A percentile compares a stretch with the other conserved stretches of the same genome.
Conservation (phyloP, 257 asterid species). For the Solanum chiquidenum region DNA sequence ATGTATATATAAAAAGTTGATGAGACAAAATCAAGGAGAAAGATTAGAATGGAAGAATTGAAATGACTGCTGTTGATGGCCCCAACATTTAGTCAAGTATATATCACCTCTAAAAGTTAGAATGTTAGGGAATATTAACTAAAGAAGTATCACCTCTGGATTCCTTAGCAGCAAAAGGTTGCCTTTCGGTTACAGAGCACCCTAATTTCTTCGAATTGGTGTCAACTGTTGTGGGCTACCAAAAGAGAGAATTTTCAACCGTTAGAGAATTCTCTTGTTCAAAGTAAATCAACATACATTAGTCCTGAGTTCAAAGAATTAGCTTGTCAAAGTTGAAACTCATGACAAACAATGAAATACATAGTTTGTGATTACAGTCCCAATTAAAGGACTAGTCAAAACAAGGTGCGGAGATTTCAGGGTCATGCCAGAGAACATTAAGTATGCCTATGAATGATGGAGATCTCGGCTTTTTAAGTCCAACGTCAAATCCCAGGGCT, state of each 20-base stretch:
- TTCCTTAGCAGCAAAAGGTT: conserved; percentile 7
- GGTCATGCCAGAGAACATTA: not conserved
- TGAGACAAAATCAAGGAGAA: not conserved
- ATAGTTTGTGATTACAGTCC: not conserved
- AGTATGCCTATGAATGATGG: not conserved
- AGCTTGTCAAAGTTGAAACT: not conserved
- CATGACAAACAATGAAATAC: not conserved
- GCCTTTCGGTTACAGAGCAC: conserved; percentile 2
- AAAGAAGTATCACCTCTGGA: conserved; percentile 19
- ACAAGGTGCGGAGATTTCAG: not conserved
- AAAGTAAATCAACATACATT: not conserved
- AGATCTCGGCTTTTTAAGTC: not conserved
- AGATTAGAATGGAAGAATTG: not conserved
- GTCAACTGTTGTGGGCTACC: conserved; percentile 27
- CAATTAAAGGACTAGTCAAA: not conserved
- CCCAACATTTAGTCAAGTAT: not conserved
- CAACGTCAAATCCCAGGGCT: not conserved
- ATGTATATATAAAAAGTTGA: not conserved
- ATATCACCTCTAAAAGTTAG: not conserved
- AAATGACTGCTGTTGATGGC: not conserved
- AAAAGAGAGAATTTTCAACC: conserved; percentile 6
- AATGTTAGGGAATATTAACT: not conserved
- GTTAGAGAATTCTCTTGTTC: not conserved
- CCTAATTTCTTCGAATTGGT: conserved; percentile 14
- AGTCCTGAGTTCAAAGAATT: not conserved